Evolutionary conservation across 805 yeast species (phyloP), one percentile per base, ranked within the genome.

Genomic region (Isabelozyma gotoi): DNA sequence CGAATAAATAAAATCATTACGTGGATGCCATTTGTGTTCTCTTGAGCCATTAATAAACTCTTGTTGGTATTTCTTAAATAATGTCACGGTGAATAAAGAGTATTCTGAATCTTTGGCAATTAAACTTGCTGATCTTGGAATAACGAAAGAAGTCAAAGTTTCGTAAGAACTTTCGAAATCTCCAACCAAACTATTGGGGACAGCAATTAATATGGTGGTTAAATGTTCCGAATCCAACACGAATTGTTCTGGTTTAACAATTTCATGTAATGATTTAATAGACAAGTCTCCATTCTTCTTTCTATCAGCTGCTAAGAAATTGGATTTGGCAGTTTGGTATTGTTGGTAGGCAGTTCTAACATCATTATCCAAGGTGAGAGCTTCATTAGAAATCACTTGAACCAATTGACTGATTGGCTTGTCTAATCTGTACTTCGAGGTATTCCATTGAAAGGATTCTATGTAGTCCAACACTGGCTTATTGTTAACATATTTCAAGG

Each of bases 211-310:
- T n/a, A 88, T 74, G 0, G 97, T 89, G 38, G 83, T 82, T 60
- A 94, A 76, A 64, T 91, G 88, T 49, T 92, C 98, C 5, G 96
- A 86, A 54, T 82, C 80, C 51, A 86, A 72, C 12, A 94, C 91
- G 62, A 94, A 88, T 57, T 94, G 89, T 41, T 82, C 81, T 8
- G 89, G 85, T 41, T 79, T 78, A 40, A 94, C 97, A 43, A 92
- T 78, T 57, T 88, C 94, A 61, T 92, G 97, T 48, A 94, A 74
- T 3, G 97, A 87, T 63, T 88, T 84, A 43, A 92, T 91, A 3
- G 96, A 84, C 51, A 94, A 76, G 63, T 94, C 97, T 45, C 99
- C 99, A 32, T 88, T 85, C 64, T 85, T 86, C 68, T 91, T 91
- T 59, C 97, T 81, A 65, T 92, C 96, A 7, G 96, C 92, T 10